Evolutionary conservation across 306 rosid genomes (phyloP).

Genomic region (Gastrolobium villosum): DNA sequence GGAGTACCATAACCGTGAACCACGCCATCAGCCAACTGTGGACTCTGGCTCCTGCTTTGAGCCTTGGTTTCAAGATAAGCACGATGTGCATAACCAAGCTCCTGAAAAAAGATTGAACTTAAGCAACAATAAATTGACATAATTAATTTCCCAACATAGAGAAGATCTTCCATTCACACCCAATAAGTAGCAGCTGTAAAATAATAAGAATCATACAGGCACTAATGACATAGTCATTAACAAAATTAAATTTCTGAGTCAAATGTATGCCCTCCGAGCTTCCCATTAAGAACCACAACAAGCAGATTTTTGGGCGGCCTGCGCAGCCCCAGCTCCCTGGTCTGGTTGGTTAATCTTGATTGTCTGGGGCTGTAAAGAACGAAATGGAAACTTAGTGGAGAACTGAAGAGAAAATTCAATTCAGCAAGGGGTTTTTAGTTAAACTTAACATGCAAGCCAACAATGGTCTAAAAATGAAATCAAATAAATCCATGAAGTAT

Average conservation of each 20-base stretch:
- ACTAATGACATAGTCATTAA: constrained; percentile 56
- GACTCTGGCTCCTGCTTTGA: background rate
- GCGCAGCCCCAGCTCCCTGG: constrained; percentile 66
- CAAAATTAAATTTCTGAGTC: constrained; percentile 64
- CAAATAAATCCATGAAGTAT: background rate
- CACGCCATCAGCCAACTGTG: background rate
- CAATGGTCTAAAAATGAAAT: background rate
- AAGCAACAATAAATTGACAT: constrained; percentile 50
- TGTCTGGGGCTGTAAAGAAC: constrained; percentile 76
- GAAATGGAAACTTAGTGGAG: background rate
- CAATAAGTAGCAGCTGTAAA: constrained; percentile 50
- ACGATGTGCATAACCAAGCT: background rate
- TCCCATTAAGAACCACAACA: constrained; percentile 73
- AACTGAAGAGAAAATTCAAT: background rate
- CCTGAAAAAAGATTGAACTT: constrained; percentile 1
- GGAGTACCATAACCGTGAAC: background rate
- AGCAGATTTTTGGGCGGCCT: constrained; percentile 72
- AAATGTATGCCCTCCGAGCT: constrained; percentile 37
- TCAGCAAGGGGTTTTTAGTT: too few species aligned
- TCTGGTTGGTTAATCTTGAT: constrained; percentile 78
- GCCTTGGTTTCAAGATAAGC: background rate
- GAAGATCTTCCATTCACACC: constrained; percentile 63
- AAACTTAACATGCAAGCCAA: background rate
- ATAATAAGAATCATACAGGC: constrained; percentile 56
- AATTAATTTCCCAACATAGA: constrained; percentile 54